Evolutionary conservation across 1,284 basidiomycete species (phyloP), one percentile per base, ranked within the genome.

Genomic region (Leccinum colubrinum): DNA sequence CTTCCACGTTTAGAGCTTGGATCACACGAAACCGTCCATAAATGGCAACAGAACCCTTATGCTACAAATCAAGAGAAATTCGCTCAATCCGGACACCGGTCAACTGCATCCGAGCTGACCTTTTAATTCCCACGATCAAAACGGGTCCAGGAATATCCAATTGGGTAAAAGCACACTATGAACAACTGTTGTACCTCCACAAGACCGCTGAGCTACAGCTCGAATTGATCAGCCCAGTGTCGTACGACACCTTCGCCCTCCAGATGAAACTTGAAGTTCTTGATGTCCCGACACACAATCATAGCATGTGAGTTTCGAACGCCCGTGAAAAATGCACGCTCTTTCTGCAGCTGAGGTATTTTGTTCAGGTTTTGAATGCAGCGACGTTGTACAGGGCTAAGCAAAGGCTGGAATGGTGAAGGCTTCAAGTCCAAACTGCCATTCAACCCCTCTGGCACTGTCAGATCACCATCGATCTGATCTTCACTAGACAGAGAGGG

Each of bases 181-280:
- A 22, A 22, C 22, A 20, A 27, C 51, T n/a, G 17, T 27, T 43
- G 43, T 50, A 12, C 33, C 33, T 33, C 0, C 22, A 33, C 43
- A 20, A 4, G 17, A 46, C 43, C 12, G 20, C 17, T 48, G 46
- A 20, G 6, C 59, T 74, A 73, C 22, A 84, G 60, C 33, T 79
- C 72, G 58, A 92, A 87, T n/a, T 82, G 79, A 63, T 85, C 81
- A 22, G 87, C 89, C 87, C 88, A 90, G 72, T 91, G 88, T 62
- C 81, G 78, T 43, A 93, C 59, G 4, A 91, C 82, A 43, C 83
- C 83, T 69, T 85, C 82, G 11, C 90, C 91, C 22, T 76, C 70
- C 55, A 79, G 75, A 67, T 91, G 87, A 15, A 75, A 67, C 66
- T 81, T 77, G 67, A 88, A 90, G 48, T 78, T 73, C 69, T 84